Conservation (phyloP, 1,139 yeast genomes). For the Barnettozyma hawaiiensis region DNA sequence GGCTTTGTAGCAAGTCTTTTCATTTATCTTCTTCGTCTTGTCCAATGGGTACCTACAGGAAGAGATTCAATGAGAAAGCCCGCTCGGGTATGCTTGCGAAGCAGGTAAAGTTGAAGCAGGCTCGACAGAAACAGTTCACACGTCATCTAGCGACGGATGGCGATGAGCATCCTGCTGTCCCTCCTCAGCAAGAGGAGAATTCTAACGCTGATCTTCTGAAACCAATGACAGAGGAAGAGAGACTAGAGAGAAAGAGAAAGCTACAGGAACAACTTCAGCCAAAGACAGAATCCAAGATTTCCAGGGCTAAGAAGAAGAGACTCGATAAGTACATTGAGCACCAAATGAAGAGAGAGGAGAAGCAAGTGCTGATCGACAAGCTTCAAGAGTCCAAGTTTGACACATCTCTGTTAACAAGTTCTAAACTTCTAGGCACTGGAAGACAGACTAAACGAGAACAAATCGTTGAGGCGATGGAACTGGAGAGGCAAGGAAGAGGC, state of each 20-base stretch:
- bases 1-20: too few species aligned
- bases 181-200: constrained; percentile 32
- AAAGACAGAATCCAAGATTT: constrained; percentile 57
- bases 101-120: constrained; percentile 62
- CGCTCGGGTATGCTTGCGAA: constrained; percentile 80
- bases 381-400: constrained; percentile 69
- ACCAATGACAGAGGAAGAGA: constrained; percentile 49
- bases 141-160: constrained; percentile 43
- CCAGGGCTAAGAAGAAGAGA: constrained; percentile 70
- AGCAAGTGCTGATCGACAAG: constrained; percentile 69
- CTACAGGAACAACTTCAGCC: constrained; percentile 57
- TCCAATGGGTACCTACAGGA: constrained; percentile 74
- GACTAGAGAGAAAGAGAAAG: constrained; percentile 57
- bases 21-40: not conserved
- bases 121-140: constrained; percentile 61
- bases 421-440: constrained; percentile 76
- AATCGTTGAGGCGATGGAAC: constrained; percentile 65
- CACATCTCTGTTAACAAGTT: constrained; percentile 58
- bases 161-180: constrained; percentile 20
- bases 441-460: constrained; percentile 65
- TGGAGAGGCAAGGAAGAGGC: constrained; percentile 71
- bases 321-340: constrained; percentile 77
- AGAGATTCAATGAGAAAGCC: constrained; percentile 81
- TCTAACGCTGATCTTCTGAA: constrained; percentile 57
- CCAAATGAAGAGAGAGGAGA: constrained; percentile 86